These are phyloP conservation scores for Leccinum incarnatum DNA, from an alignment of 768 basidiomycete species.

Conservation along the genomic window DNA sequence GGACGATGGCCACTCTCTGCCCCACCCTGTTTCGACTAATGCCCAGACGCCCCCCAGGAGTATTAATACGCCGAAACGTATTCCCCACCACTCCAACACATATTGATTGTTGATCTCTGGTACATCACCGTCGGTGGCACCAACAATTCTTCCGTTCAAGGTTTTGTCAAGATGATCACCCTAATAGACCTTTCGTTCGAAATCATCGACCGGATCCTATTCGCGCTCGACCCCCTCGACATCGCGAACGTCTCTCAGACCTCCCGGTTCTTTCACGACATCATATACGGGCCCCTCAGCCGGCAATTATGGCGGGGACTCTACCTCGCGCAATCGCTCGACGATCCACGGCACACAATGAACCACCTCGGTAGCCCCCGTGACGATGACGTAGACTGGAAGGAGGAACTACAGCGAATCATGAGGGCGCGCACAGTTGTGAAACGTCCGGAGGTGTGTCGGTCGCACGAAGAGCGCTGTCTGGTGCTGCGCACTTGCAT, in stretches of 20 bases:
- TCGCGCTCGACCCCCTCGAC: conserved; percentile 58
- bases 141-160: not conserved
- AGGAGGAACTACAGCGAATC: conserved; percentile 48
- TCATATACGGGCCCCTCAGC: conserved; percentile 48
- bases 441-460: conserved; percentile 31
- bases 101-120: not conserved
- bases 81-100: conserved; percentile 1
- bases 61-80: conserved; percentile 9
- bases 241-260: conserved; percentile 53
- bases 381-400: conserved; percentile 46
- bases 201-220: conserved; percentile 55
- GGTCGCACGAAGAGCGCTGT: conserved; percentile 40
- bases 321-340: conserved; percentile 61
- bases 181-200: conserved; percentile 53
- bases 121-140: not conserved
- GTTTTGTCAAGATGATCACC: conserved; percentile 1
- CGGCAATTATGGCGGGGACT: conserved; percentile 56
- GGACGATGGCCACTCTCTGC: conserved; percentile 10
- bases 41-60: not conserved
- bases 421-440: conserved; percentile 54
- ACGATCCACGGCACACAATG: conserved; percentile 57
- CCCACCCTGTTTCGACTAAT: conserved; percentile 17
- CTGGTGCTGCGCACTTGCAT: conserved; percentile 48
- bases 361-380: conserved; percentile 32
- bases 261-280: conserved; percentile 38